phyloP scores from a whole-genome alignment of 176 grass and related monocot genomes.

The Phoenix roebelenii region DNA sequence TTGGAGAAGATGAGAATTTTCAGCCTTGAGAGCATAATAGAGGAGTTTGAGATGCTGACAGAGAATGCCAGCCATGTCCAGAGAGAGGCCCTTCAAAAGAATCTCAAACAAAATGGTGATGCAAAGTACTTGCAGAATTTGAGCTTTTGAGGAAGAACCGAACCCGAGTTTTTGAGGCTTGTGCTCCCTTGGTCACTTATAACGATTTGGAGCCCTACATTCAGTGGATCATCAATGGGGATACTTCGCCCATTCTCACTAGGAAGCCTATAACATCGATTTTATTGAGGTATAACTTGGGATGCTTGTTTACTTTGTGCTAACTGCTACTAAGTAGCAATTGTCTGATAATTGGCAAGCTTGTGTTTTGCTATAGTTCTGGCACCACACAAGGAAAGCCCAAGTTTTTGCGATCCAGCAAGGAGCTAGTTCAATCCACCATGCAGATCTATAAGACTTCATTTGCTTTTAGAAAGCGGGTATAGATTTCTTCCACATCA shows the following conservation, averaged over 20 bases:
- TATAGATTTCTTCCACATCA: slow-evolving; percentile 13
- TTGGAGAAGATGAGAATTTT: slow-evolving; percentile 43
- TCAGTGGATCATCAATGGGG: slow-evolving; percentile 57
- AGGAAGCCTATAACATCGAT: slow-evolving; percentile 69
- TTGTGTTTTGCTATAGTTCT: slow-evolving; percentile 46
- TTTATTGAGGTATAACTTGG: slow-evolving; percentile 48
- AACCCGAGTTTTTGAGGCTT: slow-evolving; percentile 65
- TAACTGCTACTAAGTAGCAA: too few relatives aligned
- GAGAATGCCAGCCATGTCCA: slow-evolving; percentile 48
- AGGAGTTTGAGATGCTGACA: slow-evolving; percentile 58
- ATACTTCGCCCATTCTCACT: slow-evolving; percentile 46
- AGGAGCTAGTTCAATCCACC: slow-evolving; percentile 78
- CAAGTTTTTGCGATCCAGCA: slow-evolving; percentile 82
- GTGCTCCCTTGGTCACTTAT: slow-evolving; percentile 60
- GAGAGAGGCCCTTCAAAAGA: slow-evolving; percentile 52
- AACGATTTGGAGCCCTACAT: slow-evolving; percentile 66
- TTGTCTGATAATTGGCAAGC: background rate
- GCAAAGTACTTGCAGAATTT: slow-evolving; percentile 67
- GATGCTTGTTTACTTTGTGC: too few relatives aligned
- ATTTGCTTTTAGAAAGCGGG: slow-evolving; percentile 89
- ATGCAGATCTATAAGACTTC: slow-evolving; percentile 76
- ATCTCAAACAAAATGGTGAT: slow-evolving; percentile 57
- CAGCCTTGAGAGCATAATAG: slow-evolving; percentile 47
- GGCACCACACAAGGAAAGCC: slow-evolving; percentile 93
- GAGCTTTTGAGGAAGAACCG: slow-evolving; percentile 59